Evolutionary conservation across 202 grass and related monocot species (phyloP).

Genomic region (Musa balbisiana): DNA sequence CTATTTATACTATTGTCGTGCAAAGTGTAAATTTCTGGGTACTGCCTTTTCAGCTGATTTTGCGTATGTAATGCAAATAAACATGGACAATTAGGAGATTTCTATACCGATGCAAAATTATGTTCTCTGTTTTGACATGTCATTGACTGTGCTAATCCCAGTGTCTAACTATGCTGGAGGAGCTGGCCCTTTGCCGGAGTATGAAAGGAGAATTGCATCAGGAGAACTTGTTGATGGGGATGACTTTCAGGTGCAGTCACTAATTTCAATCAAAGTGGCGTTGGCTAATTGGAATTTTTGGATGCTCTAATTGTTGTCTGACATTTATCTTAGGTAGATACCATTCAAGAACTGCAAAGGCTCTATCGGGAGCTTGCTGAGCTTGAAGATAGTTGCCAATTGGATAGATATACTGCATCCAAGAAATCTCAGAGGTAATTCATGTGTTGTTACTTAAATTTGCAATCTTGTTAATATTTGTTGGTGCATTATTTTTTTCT

Average conservation of each 20-base stretch:
- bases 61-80: not conserved
- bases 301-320: slow-evolving; percentile 14
- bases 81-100: not conserved
- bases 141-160: slow-evolving; percentile 12
- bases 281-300: not conserved
- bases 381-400: slow-evolving; percentile 53
- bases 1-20: not conserved
- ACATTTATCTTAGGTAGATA: slow-evolving; percentile 47
- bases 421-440: slow-evolving; percentile 58
- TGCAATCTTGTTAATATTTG: not conserved
- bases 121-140: not conserved
- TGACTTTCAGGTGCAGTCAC: slow-evolving; percentile 57
- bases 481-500: not conserved
- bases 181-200: slow-evolving; percentile 64
- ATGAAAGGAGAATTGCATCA: slow-evolving; percentile 70
- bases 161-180: slow-evolving; percentile 28
- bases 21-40: not conserved
- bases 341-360: slow-evolving; percentile 66
- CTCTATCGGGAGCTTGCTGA: slow-evolving; percentile 66
- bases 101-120: not conserved
- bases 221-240: slow-evolving; percentile 83
- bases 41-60: slow-evolving; percentile 1
- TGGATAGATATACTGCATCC: slow-evolving; percentile 81
- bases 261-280: slow-evolving; percentile 2
- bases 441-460: not conserved